Evolutionary conservation across 306 rosid species (phyloP).

Genomic region (Hippophae rhamnoides): DNA sequence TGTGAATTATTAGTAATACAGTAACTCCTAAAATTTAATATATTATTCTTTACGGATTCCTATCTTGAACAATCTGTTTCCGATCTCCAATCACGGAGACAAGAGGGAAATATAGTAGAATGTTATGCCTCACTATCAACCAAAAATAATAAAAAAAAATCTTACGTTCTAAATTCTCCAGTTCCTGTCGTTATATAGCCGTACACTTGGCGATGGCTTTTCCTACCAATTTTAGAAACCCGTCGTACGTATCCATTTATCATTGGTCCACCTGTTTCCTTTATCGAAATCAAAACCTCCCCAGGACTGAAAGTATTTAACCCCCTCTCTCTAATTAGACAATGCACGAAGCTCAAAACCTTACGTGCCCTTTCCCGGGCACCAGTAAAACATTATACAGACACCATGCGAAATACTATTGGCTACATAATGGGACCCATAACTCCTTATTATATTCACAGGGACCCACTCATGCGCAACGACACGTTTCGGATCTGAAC

Average conservation of each 20-base stretch:
- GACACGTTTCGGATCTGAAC: conserved; percentile 39
- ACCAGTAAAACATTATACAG: neutral
- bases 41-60: too few species aligned
- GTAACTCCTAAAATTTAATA: too few species aligned
- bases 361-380: conserved; percentile 37
- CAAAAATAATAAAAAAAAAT: neutral
- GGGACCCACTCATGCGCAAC: conserved; percentile 2
- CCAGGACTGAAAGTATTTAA: neutral
- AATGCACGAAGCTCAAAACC: conserved; percentile 11
- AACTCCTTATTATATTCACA: neutral
- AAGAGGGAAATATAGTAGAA: neutral
- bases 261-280: conserved; percentile 29
- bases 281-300: conserved; percentile 7
- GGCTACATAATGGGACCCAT: conserved; percentile 18
- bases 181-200: conserved; percentile 13
- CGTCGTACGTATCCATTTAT: neutral
- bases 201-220: conserved; percentile 24
- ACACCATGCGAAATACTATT: conserved; percentile 43
- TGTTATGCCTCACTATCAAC: too few species aligned
- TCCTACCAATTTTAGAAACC: conserved; percentile 15
- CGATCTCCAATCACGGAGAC: conserved; percentile 16
- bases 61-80: too few species aligned
- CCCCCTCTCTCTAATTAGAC: neutral
- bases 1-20: too few species aligned
- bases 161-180: conserved; percentile 4